Base-by-base conservation (phyloP, 768 basidiomycete genomes). In the Kwoniella europaea region DNA sequence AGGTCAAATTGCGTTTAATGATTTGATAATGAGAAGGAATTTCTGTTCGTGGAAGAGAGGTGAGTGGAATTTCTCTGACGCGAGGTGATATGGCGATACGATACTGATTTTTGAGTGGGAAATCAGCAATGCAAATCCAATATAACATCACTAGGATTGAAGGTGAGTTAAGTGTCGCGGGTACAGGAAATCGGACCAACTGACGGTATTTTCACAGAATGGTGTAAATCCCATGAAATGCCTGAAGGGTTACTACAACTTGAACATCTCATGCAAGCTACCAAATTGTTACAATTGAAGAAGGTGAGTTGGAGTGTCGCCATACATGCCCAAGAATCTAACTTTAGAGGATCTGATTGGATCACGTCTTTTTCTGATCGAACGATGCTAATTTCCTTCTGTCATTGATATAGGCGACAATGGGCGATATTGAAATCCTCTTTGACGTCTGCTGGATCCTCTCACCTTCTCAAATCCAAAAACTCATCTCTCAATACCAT, bases 171-270 rank as follows among this genome's bases (percentile, higher is more conserved):
- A 16, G 6, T 27, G 42, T 44, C 2, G 13, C 16, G 15, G 46
- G 3, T 13, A 29, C 2, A 4, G 4, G 63, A 4, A 64, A 4
- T 46, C 6, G 4, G 12, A 35, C 35, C n/a, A 27, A 41, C 63
- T 63, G 44, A 50, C 63, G 41, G 41, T 90, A 92, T n/a, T 35
- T 35, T 56, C 9, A 3, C 59, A 78, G 95, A 98, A 85, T 98
- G 97, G 97, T 99, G 97, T 87, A 98, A 99, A 85, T 95, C 97
- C 27, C 97, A 98, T 80, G 94, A 97, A 81, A 98, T 99, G 94
- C 97, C 96, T 1, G 97, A 99, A 83, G 97, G 97, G 10, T 93
- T 93, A 18, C 87, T 99, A 35, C 97, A 98, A 83, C 87, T 99
- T 66, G 97, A 99, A 85, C 95, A 98, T 85, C 88, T 99, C 85